Evolutionary conservation across 345 rosid species (phyloP), one percentile per base, ranked within the genome.

Genomic region (Cardamine resedifolia): DNA sequence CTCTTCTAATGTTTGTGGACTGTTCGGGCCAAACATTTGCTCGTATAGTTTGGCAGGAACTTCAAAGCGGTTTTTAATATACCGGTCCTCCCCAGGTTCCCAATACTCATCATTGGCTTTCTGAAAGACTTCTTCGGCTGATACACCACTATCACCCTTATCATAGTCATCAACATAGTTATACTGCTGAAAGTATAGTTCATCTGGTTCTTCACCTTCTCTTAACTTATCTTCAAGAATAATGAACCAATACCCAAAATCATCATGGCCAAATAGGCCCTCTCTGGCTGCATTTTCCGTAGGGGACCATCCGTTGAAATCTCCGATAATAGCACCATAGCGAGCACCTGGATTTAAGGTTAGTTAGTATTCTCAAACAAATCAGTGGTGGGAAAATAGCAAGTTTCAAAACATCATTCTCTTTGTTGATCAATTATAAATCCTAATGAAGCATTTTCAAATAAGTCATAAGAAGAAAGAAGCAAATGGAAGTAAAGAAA

Each of bases 51-150:
- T 94, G 47, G 98, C 95, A 26, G 96, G 98, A 73, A 89, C 80
- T 78, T 91, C 90, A 44, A 81, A 83, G 7, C 96, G 95, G 77
- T 87, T 76, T 55, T 94, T 89, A 9, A 94, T 78, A 64, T 82
- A 89, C 27, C 85, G 77, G 60, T 94, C 97, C 81, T 94, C 98
- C 20, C 97, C 98, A 68, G 97, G 97, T 80, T 94, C 98, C 97
- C 97, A 94, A 70, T 94, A 94, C 60, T 94, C 95, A 77, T 94
- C 98, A 70, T 86, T 86, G 57, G 96, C 88, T 80, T 68, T 91
- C 79, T 88, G 75, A 64, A 91, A 83, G 58, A 88, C 71, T 81
- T 91, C 97, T 18, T 89, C 90, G 52, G 89, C 86, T 64, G 87
- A 75, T 71, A 83, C 69, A 66, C 90, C 94, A 60, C 86, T 88